phyloP scores from a whole-genome alignment of 176 grass and related monocot genomes.

The Aegilops longissima region DNA sequence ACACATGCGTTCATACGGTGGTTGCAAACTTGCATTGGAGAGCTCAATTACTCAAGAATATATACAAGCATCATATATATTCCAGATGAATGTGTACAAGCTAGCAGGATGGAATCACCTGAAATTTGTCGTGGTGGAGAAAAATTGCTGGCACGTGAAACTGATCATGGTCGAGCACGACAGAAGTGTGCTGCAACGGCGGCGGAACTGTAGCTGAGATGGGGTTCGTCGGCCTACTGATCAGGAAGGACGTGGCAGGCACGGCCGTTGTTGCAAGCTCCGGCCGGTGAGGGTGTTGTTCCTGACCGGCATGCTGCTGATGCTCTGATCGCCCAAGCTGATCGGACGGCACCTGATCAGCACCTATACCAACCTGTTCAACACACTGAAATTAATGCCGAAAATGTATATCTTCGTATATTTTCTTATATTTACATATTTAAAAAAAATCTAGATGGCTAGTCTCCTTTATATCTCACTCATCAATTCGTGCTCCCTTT shows the following conservation, averaged over 20 bases:
- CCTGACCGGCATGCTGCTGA: slow-evolving; percentile 32
- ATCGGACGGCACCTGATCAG: slow-evolving; percentile 62
- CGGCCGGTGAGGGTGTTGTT: slow-evolving; percentile 46
- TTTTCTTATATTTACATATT: background rate
- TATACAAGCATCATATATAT: background rate
- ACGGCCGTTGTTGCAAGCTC: slow-evolving; percentile 33
- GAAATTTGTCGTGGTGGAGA: slow-evolving; percentile 76
- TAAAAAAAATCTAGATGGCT: background rate
- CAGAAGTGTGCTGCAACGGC: slow-evolving; percentile 58
- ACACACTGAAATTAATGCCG: background rate
- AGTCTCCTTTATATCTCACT: background rate
- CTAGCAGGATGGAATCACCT: slow-evolving; percentile 48
- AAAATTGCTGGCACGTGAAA: slow-evolving; percentile 76
- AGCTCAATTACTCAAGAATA: background rate
- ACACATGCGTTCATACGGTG: background rate
- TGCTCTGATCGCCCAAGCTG: slow-evolving; percentile 52
- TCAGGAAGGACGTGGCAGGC: slow-evolving; percentile 52
- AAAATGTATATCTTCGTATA: background rate
- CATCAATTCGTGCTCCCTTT: slow-evolving; percentile 15
- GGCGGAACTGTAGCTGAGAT: slow-evolving; percentile 64
- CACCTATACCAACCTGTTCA: slow-evolving; percentile 60
- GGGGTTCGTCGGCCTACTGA: slow-evolving; percentile 56
- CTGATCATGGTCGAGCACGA: slow-evolving; percentile 69
- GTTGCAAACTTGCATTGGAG: background rate
- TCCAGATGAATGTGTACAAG: background rate